Percentiles rank a stretch among this genome's conserved stretches.
Conservation (phyloP, 2,329 filamentous ascomycete species). For the Fusarium scirpi region DNA sequence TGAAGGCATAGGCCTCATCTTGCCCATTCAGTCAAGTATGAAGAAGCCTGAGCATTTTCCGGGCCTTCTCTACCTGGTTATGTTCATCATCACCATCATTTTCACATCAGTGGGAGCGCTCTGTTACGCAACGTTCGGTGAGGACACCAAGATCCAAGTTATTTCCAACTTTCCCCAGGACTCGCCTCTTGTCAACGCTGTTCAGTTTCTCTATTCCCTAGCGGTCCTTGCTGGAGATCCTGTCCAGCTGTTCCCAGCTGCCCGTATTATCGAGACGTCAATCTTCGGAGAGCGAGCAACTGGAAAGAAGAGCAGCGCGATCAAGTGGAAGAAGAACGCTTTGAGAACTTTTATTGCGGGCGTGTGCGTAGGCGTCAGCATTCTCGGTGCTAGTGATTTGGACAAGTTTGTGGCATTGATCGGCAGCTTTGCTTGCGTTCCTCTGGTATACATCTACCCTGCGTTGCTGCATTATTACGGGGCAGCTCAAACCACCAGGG, state of each 20-base stretch:
- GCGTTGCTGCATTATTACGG: constrained; percentile 77
- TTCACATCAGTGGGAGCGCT: constrained; percentile 79
- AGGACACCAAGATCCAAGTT: constrained; percentile 76
- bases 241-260: constrained; percentile 79
- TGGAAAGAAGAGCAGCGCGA: constrained; percentile 72
- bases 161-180: constrained; percentile 81
- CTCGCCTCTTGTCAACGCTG: constrained; percentile 78
- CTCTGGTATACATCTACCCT: constrained; percentile 82
- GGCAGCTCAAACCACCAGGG: constrained; percentile 67
- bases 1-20: constrained; percentile 80
- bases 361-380: constrained; percentile 70
- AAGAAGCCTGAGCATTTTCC: constrained; percentile 75
- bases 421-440: constrained; percentile 79
- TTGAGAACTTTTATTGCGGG: constrained; percentile 69
- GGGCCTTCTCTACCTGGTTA: constrained; percentile 73
- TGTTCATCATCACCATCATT: constrained; percentile 78
- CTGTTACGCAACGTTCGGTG: constrained; percentile 80
- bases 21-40: constrained; percentile 83
- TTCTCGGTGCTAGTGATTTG: constrained; percentile 74
- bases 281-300: constrained; percentile 74
- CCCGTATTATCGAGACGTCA: constrained; percentile 76
- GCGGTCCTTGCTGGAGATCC: constrained; percentile 80
- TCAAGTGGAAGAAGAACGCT: constrained; percentile 83
- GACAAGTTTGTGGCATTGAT: constrained; percentile 82
- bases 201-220: constrained; percentile 79